phyloP scores from a whole-genome alignment of 371 early-diverging fungal species.

The Fennellomyces sp. region DNA sequence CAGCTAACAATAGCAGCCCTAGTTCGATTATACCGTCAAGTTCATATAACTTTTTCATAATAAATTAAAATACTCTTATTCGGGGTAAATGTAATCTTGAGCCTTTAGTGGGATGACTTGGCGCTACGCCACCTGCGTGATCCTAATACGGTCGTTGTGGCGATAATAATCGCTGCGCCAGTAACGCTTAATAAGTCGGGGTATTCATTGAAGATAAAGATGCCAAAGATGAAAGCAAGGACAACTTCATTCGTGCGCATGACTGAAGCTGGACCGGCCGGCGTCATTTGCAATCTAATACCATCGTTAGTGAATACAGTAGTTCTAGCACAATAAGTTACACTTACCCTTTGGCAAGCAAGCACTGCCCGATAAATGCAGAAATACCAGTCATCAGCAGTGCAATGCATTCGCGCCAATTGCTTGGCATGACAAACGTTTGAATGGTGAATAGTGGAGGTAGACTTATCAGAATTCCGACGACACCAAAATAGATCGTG shows the following conservation, averaged over 20 bases:
- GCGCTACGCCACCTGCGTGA: conserved; percentile 65
- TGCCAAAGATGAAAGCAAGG: conserved; percentile 78
- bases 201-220: conserved; percentile 66
- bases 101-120: no score
- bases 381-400: conserved; percentile 53
- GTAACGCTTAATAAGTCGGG: conserved; percentile 31
- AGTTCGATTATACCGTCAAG: no score
- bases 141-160: conserved; percentile 63
- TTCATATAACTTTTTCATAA: no score
- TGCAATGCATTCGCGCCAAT: conserved; percentile 27
- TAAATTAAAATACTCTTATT: no score
- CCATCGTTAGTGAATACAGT: neutral
- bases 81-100: no score
- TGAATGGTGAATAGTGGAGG: conserved; percentile 33
- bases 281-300: conserved; percentile 67
- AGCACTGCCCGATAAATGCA: conserved; percentile 74
- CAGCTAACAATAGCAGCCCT: no score
- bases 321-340: neutral
- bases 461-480: conserved; percentile 50
- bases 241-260: conserved; percentile 79
- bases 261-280: conserved; percentile 67
- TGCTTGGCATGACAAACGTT: conserved; percentile 21
- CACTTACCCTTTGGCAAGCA: conserved; percentile 19
- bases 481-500: conserved; percentile 74
- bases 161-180: conserved; percentile 67